A percentile compares a stretch with the other conserved stretches of the same genome.
These are phyloP conservation scores for Camellia japonica DNA, from an alignment of 148 eudicot species.

Conservation along the genomic window DNA sequence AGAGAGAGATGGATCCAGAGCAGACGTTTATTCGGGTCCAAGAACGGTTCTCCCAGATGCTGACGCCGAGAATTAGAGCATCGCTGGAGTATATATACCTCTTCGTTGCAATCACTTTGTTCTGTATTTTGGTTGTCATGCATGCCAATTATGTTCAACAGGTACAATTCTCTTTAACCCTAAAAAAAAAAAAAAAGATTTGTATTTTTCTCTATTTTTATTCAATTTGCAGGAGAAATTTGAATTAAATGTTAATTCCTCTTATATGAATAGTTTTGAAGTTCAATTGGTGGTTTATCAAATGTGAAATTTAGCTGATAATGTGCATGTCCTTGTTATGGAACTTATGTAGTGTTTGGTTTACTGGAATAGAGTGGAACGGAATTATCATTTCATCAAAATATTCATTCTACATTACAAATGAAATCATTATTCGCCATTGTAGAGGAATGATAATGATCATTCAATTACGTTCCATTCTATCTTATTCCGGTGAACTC, in stretches of 20 bases:
- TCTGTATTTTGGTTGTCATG: constrained; percentile 90
- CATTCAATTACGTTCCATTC: too few species aligned
- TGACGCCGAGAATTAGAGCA: constrained; percentile 61
- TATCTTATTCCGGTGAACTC: too few species aligned
- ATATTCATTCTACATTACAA: too few species aligned
- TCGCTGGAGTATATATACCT: constrained; percentile 72
- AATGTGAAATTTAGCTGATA: constrained; percentile 2
- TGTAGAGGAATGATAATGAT: too few species aligned
- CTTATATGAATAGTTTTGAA: neutral
- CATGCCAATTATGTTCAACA: constrained; percentile 98
- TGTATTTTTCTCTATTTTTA: neutral
- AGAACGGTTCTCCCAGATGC: constrained; percentile 85
- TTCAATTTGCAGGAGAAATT: neutral
- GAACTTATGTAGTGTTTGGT: neutral
- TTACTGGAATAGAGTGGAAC: too few species aligned
- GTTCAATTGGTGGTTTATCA: neutral
- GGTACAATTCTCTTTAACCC: constrained; percentile 30
- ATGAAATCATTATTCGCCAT: too few species aligned
- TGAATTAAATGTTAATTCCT: neutral
- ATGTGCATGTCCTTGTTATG: neutral
- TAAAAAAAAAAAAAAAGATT: neutral
- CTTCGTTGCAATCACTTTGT: constrained; percentile 70
- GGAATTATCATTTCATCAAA: too few species aligned
- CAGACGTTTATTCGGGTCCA: constrained; percentile 94
- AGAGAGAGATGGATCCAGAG: constrained; percentile 73